Percentiles rank a stretch among this genome's conserved stretches.
phyloP scores from a whole-genome alignment of 164 flowering plant species.

The Magnolia changhungtana region DNA sequence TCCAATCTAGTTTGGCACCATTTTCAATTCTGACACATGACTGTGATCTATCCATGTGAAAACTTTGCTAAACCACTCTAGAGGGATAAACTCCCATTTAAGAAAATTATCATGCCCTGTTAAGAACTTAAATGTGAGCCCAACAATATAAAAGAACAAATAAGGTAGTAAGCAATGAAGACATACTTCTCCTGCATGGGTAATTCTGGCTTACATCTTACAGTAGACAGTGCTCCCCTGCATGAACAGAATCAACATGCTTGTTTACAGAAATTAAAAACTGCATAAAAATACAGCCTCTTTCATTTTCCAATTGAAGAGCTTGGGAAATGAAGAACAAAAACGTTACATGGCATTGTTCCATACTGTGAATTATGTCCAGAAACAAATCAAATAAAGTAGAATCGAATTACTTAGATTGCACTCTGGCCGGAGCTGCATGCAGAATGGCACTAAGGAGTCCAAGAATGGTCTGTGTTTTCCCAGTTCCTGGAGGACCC shows the following conservation, averaged over 20 bases:
- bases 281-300: not conserved
- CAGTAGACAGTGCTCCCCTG: conserved; percentile 43
- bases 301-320: not conserved
- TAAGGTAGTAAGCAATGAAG: not conserved
- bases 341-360: not conserved
- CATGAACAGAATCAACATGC: conserved; percentile 14
- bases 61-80: too few relatives aligned
- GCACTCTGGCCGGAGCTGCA: conserved; percentile 77
- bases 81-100: too few relatives aligned
- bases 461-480: conserved; percentile 97
- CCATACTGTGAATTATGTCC: not conserved
- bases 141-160: not conserved
- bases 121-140: too few relatives aligned
- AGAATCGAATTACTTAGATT: conserved; percentile 46
- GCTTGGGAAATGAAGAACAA: not conserved
- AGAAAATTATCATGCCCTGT: too few relatives aligned
- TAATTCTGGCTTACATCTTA: conserved; percentile 50
- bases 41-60: too few relatives aligned
- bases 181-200: conserved; percentile 64
- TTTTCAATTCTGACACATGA: too few relatives aligned
- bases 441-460: conserved; percentile 93
- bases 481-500: conserved; percentile 99
- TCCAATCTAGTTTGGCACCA: too few relatives aligned
- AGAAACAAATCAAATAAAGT: not conserved
- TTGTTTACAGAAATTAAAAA: not conserved